Evolutionary conservation across 78 protist genomes (phyloP).

Genomic region (Capsaspora owczarzaki): DNA sequence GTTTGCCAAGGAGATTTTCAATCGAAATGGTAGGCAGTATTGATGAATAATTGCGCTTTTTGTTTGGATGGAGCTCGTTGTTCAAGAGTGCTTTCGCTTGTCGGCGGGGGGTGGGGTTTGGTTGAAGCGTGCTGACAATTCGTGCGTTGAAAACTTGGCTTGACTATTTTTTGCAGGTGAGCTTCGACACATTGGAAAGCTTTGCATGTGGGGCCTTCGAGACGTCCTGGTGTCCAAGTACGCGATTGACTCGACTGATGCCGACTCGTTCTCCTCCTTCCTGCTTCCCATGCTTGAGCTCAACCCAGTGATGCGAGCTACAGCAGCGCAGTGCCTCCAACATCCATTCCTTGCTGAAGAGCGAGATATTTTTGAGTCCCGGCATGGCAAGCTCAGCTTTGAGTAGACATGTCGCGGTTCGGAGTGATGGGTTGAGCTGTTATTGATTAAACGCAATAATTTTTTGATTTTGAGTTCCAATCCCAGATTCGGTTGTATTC

Average conservation of each 20-base stretch:
- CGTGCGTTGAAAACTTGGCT: background rate
- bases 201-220: background rate
- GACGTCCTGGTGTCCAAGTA: background rate
- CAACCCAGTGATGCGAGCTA: background rate
- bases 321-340: background rate
- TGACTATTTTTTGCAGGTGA: background rate
- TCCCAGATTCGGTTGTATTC: no score
- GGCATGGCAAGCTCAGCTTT: no score
- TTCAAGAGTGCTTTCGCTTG: background rate
- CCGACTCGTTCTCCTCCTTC: background rate
- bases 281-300: background rate
- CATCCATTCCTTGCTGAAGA: background rate
- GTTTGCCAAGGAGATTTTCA: conserved; percentile 48
- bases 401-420: no score
- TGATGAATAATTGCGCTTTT: background rate
- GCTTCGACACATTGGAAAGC: background rate
- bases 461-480: no score
- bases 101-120: background rate
- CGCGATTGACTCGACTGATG: background rate
- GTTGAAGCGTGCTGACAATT: background rate
- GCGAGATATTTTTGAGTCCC: no score
- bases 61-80: background rate
- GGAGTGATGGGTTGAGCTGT: no score
- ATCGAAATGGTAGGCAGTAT: conserved; percentile 23
- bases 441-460: no score